These are phyloP conservation scores for Phlebiopsis gigantea DNA, from an alignment of 768 basidiomycete genomes.

Conservation along the genomic window DNA sequence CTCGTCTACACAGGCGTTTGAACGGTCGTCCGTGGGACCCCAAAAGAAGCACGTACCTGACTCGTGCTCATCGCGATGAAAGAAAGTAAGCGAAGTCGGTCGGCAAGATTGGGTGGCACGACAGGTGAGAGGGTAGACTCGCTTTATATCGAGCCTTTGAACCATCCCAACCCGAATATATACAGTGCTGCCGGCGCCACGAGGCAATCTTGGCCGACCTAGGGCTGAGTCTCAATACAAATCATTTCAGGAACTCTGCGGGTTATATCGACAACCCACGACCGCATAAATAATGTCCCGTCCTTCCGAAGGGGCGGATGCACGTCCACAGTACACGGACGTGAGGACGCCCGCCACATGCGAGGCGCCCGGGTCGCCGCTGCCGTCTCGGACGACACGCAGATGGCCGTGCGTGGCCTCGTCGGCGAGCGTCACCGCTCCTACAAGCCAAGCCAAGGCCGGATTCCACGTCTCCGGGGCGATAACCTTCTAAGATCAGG, in stretches of 20 bases:
- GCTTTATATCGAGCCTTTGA: neutral
- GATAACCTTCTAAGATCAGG: neutral
- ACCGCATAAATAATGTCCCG: neutral
- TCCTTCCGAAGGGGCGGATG: too few species aligned
- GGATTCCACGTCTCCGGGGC: neutral
- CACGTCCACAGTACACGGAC: too few species aligned
- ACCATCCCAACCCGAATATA: neutral
- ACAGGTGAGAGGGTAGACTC: neutral
- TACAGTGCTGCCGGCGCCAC: neutral
- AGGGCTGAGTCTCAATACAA: neutral
- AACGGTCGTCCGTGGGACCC: neutral
- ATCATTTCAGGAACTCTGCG: neutral
- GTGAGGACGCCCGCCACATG: too few species aligned
- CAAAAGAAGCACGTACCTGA: neutral
- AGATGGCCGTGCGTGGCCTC: neutral
- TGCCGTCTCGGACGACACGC: neutral
- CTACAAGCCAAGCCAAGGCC: neutral
- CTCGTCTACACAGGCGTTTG: neutral
- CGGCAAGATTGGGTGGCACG: neutral
- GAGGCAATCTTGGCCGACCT: neutral
- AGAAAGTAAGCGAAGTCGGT: neutral
- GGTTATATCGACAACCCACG: neutral
- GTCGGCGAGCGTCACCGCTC: neutral
- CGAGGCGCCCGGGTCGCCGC: too few species aligned
- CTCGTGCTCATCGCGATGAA: constrained; percentile 5